Evolutionary conservation across 2,329 filamentous ascomycete genomes (phyloP).

Genomic region (Aaosphaeria pasadenensis): DNA sequence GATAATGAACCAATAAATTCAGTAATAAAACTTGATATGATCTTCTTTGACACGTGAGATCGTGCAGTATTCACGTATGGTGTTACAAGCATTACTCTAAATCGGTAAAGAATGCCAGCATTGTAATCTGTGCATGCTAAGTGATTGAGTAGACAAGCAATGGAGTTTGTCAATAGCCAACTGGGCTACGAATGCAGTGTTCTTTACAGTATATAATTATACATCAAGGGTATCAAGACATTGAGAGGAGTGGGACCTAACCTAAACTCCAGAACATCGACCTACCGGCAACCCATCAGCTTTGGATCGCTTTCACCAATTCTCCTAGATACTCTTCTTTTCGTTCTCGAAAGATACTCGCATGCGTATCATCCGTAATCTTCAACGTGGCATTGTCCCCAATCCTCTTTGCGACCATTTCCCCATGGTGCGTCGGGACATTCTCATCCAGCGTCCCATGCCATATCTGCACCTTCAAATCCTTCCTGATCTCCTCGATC

Average conservation of each 20-base stretch:
- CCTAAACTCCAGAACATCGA: not conserved
- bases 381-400: slow-evolving; percentile 25
- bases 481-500: slow-evolving; percentile 33
- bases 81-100: too few species aligned
- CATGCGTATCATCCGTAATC: slow-evolving; percentile 36
- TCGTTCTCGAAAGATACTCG: slow-evolving; percentile 14
- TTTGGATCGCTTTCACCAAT: slow-evolving; percentile 6
- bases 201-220: too few species aligned
- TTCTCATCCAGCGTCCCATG: slow-evolving; percentile 32
- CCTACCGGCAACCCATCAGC: not conserved
- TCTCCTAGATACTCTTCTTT: slow-evolving; percentile 16
- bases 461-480: slow-evolving; percentile 38
- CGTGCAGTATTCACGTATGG: too few species aligned
- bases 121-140: too few species aligned
- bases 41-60: too few species aligned
- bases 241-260: not conserved
- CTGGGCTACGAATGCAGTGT: too few species aligned
- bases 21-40: too few species aligned
- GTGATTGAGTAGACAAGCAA: too few species aligned
- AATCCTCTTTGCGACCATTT: slow-evolving; percentile 27
- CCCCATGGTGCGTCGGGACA: slow-evolving; percentile 34
- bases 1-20: too few species aligned
- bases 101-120: too few species aligned
- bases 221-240: too few species aligned
- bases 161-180: too few species aligned